Evolutionary conservation across 495 filamentous ascomycete genomes (phyloP), one percentile per base, ranked within the genome.

Genomic region (Annulohypoxylon moriforme): DNA sequence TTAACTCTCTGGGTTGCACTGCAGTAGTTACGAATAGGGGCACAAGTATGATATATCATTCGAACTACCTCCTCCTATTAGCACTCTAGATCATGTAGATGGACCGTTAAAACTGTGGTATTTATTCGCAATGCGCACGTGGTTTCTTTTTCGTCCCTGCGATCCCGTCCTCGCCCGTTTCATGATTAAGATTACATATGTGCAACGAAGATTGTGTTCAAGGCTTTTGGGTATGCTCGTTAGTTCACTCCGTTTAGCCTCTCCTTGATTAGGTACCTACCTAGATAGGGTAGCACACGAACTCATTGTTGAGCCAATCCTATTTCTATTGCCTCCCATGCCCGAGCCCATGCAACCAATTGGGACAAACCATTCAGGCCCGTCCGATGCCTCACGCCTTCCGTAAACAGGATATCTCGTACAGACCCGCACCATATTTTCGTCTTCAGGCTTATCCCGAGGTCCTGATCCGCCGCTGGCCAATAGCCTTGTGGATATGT

Each of bases 111-210:
- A 25, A 49, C 8, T 25, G 5, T 49, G 11, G 22, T 49, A 25
- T 49, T 49, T 24, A 14, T 25, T 25, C 18, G 20, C 8, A 25
- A 25, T 24, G 18, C 16, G 7, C 46, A 49, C 46, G 11, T 49
- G 11, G 46, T 20, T 20, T 25, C 4, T 49, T 20, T 49, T 20
- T 24, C 18, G 20, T 49, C 11, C 20, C 20, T 25, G 55, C 10
- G n/a, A 24, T 27, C 42, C 31, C 31, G 33, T 52, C 29, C 6
- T 29, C 47, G 16, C 47, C 36, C 27, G 25, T 33, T 36, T 46
- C 68, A 52, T 34, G 50, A 72, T 69, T 66, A 72, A 49, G 71
- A 69, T 69, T 73, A 69, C 42, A 57, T 73, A 73, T 64, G 46
- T 69, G 67, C 46, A 73, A 44, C 25, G 62, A 62, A 69, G 57